phyloP scores from a whole-genome alignment of 768 basidiomycete species.

The Multifurca ochricompacta region DNA sequence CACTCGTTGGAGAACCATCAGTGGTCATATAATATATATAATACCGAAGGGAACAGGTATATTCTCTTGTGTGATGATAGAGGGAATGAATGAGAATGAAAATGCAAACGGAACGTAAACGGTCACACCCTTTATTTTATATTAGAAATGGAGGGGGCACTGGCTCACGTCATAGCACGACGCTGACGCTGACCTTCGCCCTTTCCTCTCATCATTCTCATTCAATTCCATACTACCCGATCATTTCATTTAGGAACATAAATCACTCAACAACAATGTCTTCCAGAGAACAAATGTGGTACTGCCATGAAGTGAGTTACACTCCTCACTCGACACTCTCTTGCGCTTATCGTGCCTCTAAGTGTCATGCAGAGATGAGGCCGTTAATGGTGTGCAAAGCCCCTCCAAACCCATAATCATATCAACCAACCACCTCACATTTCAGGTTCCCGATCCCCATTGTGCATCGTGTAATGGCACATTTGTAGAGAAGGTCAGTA shows the following conservation, averaged over 20 bases:
- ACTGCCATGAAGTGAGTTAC: conserved; percentile 56
- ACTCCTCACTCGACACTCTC: not conserved
- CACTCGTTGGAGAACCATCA: no score
- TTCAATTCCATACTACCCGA: no score
- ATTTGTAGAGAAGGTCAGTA: conserved; percentile 72
- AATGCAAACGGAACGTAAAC: no score
- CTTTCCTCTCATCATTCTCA: conserved; percentile 19
- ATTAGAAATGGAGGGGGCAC: not conserved
- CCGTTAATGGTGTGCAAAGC: conserved; percentile 63
- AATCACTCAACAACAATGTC: conserved; percentile 41
- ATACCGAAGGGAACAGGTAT: conserved; percentile 56
- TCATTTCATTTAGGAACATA: conserved; percentile 16
- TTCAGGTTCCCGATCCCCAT: conserved; percentile 69
- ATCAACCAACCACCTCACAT: not conserved
- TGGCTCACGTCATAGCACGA: conserved; percentile 7
- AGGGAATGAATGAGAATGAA: not conserved
- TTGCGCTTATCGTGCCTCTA: conserved; percentile 9
- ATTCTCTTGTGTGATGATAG: conserved; percentile 24
- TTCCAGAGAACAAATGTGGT: conserved; percentile 68
- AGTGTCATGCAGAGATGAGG: conserved; percentile 88
- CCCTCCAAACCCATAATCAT: conserved; percentile 16
- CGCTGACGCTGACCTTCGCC: no score
- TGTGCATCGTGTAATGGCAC: conserved; percentile 76
- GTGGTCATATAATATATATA: conserved; percentile 42
- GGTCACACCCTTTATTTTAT: conserved; percentile 7